Evolutionary conservation across 257 asterid genomes (phyloP).

Genomic region (Gentiana straminea): DNA sequence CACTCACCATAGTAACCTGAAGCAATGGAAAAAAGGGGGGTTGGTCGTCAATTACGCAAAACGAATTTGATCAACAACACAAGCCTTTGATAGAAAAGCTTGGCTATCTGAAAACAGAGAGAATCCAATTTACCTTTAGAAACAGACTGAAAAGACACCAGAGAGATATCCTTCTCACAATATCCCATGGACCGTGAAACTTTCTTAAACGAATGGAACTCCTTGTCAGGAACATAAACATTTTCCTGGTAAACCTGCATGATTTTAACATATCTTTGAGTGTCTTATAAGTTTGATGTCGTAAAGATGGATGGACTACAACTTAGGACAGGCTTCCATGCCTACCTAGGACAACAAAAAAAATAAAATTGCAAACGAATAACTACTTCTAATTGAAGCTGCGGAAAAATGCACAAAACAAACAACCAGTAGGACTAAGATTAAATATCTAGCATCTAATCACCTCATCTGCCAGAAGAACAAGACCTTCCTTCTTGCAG

Average conservation of each 20-base stretch:
- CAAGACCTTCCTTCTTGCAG: constrained; percentile 94
- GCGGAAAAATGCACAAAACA: not conserved
- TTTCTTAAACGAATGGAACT: constrained; percentile 89
- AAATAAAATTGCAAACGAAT: not conserved
- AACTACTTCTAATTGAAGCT: not conserved
- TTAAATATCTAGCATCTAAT: constrained; percentile 1
- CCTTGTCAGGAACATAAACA: constrained; percentile 84
- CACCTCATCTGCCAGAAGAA: constrained; percentile 98
- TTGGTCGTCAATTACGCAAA: no score
- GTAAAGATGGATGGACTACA: no score
- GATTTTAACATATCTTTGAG: constrained; percentile 2
- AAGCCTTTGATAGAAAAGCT: not conserved
- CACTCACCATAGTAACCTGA: constrained; percentile 94
- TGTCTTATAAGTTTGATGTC: no score
- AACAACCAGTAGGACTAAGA: constrained; percentile 3
- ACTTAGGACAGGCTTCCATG: no score
- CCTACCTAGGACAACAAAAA: not conserved
- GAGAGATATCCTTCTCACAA: constrained; percentile 67
- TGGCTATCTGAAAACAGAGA: not conserved
- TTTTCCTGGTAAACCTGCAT: constrained; percentile 92
- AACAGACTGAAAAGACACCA: constrained; percentile 90
- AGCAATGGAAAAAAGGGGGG: not conserved
- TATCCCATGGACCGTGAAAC: constrained; percentile 71
- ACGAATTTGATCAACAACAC: no score
- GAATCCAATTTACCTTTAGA: constrained; percentile 57